Conservation (phyloP, 306 rosid genomes). For the Gynostemma pentaphyllum region DNA sequence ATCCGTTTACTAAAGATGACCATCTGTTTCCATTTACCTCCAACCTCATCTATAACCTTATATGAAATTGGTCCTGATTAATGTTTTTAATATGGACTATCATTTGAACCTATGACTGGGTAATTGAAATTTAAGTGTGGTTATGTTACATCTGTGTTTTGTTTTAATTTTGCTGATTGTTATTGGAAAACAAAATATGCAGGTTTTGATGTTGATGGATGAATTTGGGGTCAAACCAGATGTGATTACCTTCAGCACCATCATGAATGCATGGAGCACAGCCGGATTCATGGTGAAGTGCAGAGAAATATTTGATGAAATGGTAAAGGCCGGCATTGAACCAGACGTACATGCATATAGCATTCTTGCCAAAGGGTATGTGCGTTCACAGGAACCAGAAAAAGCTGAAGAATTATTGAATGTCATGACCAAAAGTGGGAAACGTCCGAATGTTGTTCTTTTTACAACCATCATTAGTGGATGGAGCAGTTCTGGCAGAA, state of each 20-base stretch:
- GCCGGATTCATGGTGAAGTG: conserved; percentile 59
- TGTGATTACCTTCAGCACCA: conserved; percentile 53
- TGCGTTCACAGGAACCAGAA: conserved; percentile 49
- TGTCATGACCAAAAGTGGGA: conserved; percentile 32
- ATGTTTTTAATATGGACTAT: neutral
- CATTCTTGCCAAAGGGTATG: conserved; percentile 68
- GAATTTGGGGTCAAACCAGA: conserved; percentile 54
- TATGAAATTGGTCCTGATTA: neutral
- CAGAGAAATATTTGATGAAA: conserved; percentile 42
- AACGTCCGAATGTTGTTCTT: conserved; percentile 54
- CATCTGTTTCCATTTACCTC: neutral
- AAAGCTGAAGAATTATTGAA: conserved; percentile 51
- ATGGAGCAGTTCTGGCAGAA: conserved; percentile 58
- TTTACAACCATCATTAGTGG: conserved; percentile 60
- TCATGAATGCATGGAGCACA: conserved; percentile 77
- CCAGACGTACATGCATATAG: conserved; percentile 61
- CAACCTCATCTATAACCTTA: neutral
- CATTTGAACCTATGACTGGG: neutral
- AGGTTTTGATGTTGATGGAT: conserved; percentile 55
- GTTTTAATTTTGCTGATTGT: neutral
- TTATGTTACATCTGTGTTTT: neutral
- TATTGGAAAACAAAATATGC: conserved; percentile 7
- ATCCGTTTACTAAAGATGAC: neutral
- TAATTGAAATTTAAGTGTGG: neutral
- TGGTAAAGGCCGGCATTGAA: conserved; percentile 54